Base-by-base conservation (phyloP, 768 basidiomycete genomes). In the Hysterangium stoloniferum region DNA sequence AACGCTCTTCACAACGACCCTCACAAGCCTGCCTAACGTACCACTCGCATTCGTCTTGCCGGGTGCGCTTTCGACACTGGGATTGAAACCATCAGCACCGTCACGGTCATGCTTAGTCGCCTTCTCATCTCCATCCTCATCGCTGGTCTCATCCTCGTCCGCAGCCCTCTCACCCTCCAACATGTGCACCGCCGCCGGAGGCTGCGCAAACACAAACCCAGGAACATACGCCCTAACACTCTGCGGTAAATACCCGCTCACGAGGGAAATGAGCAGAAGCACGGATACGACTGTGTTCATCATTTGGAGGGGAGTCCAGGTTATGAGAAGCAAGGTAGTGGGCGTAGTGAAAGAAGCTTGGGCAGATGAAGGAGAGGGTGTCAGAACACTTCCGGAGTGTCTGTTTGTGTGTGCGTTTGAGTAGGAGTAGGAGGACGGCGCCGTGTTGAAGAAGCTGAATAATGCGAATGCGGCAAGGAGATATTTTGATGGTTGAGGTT, bases 401-500 rank as follows among this genome's bases (percentile, higher is more conserved):
- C 34, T 45, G 62, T 52, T 43, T 66, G 57, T 41, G 68, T 53
- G 45, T 70, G 67, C 8, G 73, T 45, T 20, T 48, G 45, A 20
- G 61, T 48, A 8, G 62, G 19, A 29, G 48, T 59, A 25, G 62
- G 56, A 5, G n/a, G n/a, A n/a, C n/a, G 68, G 63, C 1, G 71
- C 80, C 0, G 82, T 84, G 58, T 86, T 88, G 71, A 89, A 86
- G 67, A 91, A 85, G 0, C 86, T 89, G 68, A 92, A 88, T 48
- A 91, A 71, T 0, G 86, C 85, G 58, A 91, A 91, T 24, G 79
- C 79, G 24, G 86, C 87, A 41, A 92, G 78, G 45, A 91, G 80
- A 63, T 85, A 89, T 54, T 88, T 86, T 36, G 53, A 51, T 29
- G 48, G 50, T 31, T 48, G 52, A 13, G 24, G 38, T 45, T 44